A percentile compares a stretch with the other conserved stretches of the same genome.
These are phyloP conservation scores for Cutaneotrichosporon cavernicola DNA, from an alignment of 1,284 basidiomycete genomes.

Conservation along the genomic window DNA sequence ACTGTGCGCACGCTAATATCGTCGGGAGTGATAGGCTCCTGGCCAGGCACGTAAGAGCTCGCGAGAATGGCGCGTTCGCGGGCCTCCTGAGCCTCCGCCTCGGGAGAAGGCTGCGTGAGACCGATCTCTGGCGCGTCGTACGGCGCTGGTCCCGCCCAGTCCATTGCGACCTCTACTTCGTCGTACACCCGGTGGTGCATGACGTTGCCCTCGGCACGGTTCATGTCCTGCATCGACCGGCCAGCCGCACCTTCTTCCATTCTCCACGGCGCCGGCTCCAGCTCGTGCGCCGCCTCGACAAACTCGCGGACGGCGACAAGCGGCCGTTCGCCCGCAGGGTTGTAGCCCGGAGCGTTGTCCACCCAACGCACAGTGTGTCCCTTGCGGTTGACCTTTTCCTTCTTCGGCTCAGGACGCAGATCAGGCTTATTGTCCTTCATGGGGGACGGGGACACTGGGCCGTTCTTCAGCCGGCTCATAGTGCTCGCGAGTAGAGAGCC, in stretches of 20 bases:
- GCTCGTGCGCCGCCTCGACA: slow-evolving; percentile 35
- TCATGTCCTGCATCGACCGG: slow-evolving; percentile 30
- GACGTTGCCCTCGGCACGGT: slow-evolving; percentile 39
- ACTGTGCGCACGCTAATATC: slow-evolving; percentile 32
- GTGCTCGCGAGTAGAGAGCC: slow-evolving; percentile 17
- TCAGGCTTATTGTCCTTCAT: slow-evolving; percentile 1
- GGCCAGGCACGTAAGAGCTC: slow-evolving; percentile 26
- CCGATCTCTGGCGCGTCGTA: slow-evolving; percentile 10
- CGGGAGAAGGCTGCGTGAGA: slow-evolving; percentile 18
- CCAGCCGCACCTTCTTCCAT: slow-evolving; percentile 31
- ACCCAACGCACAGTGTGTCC: slow-evolving; percentile 37
- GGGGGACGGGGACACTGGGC: background rate
- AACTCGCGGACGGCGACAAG: slow-evolving; percentile 36
- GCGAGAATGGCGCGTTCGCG: slow-evolving; percentile 38
- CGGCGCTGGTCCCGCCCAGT: slow-evolving; percentile 40
- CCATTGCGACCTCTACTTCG: slow-evolving; percentile 30
- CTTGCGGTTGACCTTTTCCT: slow-evolving; percentile 38
- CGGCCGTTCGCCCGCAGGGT: slow-evolving; percentile 23
- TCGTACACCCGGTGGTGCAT: slow-evolving; percentile 28
- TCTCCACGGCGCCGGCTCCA: slow-evolving; percentile 36
- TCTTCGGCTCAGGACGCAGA: background rate
- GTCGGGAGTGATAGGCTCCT: slow-evolving; percentile 23
- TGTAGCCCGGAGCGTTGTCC: slow-evolving; percentile 27
- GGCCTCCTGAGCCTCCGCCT: slow-evolving; percentile 33
- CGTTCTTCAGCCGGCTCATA: slow-evolving; percentile 19